These are phyloP conservation scores for Cladorrhinum sp. DNA, from an alignment of 2,329 filamentous ascomycete species.

Conservation along the genomic window DNA sequence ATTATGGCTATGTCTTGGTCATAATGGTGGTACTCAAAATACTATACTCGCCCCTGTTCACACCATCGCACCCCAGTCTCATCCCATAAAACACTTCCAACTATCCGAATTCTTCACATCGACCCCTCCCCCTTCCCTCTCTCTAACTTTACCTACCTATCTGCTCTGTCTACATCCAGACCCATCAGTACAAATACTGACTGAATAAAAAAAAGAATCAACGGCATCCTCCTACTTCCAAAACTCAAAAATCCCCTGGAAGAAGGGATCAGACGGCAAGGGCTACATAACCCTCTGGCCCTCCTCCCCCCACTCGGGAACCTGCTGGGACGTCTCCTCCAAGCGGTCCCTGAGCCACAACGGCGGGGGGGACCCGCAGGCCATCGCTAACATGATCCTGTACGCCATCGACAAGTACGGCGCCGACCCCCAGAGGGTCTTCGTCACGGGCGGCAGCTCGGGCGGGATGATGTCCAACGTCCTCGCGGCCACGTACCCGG, in stretches of 20 bases:
- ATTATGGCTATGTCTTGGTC: too few relatives aligned
- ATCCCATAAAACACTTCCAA: too few relatives aligned
- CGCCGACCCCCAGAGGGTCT: slow-evolving; percentile 32
- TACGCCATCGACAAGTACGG: slow-evolving; percentile 34
- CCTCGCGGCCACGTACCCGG: slow-evolving; percentile 42
- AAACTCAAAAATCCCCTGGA: slow-evolving; percentile 38
- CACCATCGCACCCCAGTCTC: too few relatives aligned
- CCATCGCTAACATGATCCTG: slow-evolving; percentile 39
- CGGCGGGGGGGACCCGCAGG: slow-evolving; percentile 37
- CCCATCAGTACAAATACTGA: too few relatives aligned
- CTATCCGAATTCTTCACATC: too few relatives aligned
- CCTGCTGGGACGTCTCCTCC: slow-evolving; percentile 58
- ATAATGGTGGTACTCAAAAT: too few relatives aligned
- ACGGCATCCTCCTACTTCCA: slow-evolving; percentile 36
- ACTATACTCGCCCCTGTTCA: too few relatives aligned
- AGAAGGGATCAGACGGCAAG: slow-evolving; percentile 33
- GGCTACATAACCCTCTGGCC: slow-evolving; percentile 50
- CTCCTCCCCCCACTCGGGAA: slow-evolving; percentile 44
- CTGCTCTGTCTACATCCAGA: too few relatives aligned
- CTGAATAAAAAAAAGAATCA: slow-evolving; percentile 24
- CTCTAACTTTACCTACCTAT: too few relatives aligned
- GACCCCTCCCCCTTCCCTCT: too few relatives aligned
- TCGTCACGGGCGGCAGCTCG: slow-evolving; percentile 36
- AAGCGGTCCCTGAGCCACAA: slow-evolving; percentile 35
- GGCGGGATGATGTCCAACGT: slow-evolving; percentile 42